Evolutionary conservation across 2,329 filamentous ascomycete species (phyloP), one percentile per base, ranked within the genome.

Genomic region (Fusarium sp.): DNA sequence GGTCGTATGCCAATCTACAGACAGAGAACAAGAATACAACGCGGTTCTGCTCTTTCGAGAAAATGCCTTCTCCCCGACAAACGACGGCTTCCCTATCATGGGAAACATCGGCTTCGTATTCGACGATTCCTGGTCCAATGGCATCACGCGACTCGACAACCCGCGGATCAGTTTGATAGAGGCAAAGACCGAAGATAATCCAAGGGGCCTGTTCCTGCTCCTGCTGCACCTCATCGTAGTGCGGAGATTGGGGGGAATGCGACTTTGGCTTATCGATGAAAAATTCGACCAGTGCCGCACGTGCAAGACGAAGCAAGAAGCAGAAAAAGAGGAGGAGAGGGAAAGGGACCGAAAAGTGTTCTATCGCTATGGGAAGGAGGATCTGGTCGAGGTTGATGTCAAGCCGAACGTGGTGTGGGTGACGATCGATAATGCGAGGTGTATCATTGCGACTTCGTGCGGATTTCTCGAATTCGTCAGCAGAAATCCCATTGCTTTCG

Each of bases 191-290:
- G 13, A 12, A 1, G 14, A 26, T 7, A 58, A 50, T 9, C 20
- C 38, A 4, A 24, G 38, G 7, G 48, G 58, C 1, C 30, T 28
- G 6, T 55, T 61, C 28, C 15, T 55, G 15, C 12, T n/a, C 1
- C 28, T 47, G 8, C 32, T 62, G 6, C 9, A 18, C 10, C 24
- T 30, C 6, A 47, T 26, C 17, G 39, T 42, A 11, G 8, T 9
- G 5, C 14, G 22, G 14, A 3, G 8, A 3, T 20, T 62, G 15
- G 45, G 44, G 17, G 45, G 44, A 26, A 8, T 30, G 4, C 41
- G 41, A 14, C 41, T 62, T 8, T 62, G 60, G 60, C 51, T 62
- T 6, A 62, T 62, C 32, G 60, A 62, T 5, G 18, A 42, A 7
- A 5, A 32, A 0, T n/a, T n/a, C 20, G 3, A 5, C 8, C 51